phyloP scores from a whole-genome alignment of 2,329 filamentous ascomycete genomes.

The Sclerotinia spermophila region DNA sequence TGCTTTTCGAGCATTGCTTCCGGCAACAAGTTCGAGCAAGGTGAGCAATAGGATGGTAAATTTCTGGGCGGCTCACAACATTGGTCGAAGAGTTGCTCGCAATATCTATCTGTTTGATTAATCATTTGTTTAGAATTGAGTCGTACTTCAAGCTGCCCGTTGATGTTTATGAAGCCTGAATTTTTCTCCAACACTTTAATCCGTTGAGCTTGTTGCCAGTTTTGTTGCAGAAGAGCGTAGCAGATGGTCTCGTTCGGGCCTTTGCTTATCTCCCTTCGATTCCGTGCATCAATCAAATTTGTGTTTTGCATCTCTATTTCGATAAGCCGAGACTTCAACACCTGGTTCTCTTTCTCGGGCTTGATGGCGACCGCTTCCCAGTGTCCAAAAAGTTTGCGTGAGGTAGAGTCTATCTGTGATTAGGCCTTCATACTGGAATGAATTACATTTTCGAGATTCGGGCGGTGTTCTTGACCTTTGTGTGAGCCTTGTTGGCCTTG shows the following conservation, averaged over 20 bases:
- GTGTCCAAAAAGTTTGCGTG: neutral
- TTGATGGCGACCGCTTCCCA: neutral
- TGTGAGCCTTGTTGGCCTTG: neutral
- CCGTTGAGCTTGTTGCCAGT: neutral
- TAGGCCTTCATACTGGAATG: neutral
- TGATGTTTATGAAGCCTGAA: neutral
- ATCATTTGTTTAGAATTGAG: neutral
- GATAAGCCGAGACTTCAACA: neutral
- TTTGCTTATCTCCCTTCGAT: neutral
- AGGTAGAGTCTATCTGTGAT: neutral
- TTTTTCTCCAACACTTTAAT: neutral
- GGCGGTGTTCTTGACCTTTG: neutral
- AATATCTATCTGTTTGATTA: neutral
- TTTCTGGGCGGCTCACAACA: neutral
- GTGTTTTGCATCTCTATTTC: slow-evolving; percentile 3
- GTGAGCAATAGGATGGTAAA: neutral
- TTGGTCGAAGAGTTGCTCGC: neutral
- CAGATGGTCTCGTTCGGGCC: neutral
- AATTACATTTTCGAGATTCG: neutral
- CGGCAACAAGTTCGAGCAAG: neutral
- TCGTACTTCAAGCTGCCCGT: neutral
- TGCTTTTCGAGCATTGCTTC: neutral
- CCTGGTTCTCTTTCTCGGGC: neutral
- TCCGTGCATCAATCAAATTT: slow-evolving; percentile 7
- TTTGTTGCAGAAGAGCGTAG: neutral